Evolutionary conservation across 2,329 filamentous ascomycete species (phyloP), one percentile per base, ranked within the genome.

Genomic region (Bipolaris cookei): DNA sequence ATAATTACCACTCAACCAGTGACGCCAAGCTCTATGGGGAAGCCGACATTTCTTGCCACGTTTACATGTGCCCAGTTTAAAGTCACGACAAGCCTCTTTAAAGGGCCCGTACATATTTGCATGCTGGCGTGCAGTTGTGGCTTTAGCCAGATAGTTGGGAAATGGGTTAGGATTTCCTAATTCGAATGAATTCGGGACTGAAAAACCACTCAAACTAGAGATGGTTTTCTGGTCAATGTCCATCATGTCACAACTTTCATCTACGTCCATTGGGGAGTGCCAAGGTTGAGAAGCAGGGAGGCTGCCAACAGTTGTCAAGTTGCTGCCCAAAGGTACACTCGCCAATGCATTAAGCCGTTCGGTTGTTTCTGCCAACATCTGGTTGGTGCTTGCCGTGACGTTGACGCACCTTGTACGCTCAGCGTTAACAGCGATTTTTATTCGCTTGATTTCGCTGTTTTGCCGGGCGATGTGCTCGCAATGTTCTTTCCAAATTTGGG

Each of bases 1-100:
- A 23, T 50, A 57, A 10, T 20, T 54, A 6, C 39, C 37, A 2
- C 32, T 49, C 30, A 54, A 6, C 44, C 44, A 54, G 30, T 43
- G 23, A 14, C 28, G 47, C 32, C 50, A 57, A 20, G 38, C 43
- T 4, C 6, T 38, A n/a, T 57, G 55, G 8, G 39, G 34, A 5
- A 35, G 13, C 13, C 18, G 47, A 20, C 55, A 57, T 11, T 6
- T 38, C 11, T 25, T 57, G 4, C 49, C 54, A 8, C 5, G 5
- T 20, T 3, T 16, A 13, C 55, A 57, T 10, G 1, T 38, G 0
- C 55, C 55, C 11, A 34, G 30, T 39, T 54, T 57, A 11, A 43
- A 45, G 25, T 35, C 34, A 7, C 10, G 37, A 25, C 55, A 57
- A 13, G 50, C 50, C 7, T 53, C 20, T 11, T 32, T 53, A 16